phyloP scores from a whole-genome alignment of 2,329 filamentous ascomycete species.

The Magnaporthiopsis incrustans region DNA sequence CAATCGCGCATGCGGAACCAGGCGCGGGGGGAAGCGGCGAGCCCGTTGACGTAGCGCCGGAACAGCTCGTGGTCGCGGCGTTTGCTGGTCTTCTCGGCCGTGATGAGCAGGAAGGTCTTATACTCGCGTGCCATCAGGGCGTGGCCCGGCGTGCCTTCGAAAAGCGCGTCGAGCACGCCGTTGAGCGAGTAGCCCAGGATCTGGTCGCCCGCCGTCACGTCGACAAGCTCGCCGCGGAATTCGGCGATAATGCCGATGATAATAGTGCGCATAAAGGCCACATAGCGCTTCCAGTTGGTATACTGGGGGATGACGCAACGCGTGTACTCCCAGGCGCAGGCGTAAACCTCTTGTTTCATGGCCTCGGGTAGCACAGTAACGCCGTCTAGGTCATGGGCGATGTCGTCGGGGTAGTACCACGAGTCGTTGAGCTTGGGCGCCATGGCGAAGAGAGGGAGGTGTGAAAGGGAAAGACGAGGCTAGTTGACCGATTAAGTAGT shows the following conservation, averaged over 20 bases:
- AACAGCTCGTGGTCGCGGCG: constrained; percentile 16
- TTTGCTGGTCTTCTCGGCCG: constrained; percentile 14
- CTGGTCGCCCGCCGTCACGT: constrained; percentile 6
- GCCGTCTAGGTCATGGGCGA: constrained; percentile 10
- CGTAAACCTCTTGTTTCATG: constrained; percentile 5
- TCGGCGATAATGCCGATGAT: constrained; percentile 17
- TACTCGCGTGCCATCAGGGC: constrained; percentile 15
- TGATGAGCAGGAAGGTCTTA: constrained; percentile 15
- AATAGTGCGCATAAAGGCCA: constrained; percentile 17
- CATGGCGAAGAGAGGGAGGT: too few species aligned
- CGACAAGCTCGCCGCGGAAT: constrained; percentile 14
- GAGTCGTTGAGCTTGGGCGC: constrained; percentile 2
- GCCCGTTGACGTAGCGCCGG: constrained; percentile 19
- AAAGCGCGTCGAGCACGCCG: constrained; percentile 12
- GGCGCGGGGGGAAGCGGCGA: constrained; percentile 17
- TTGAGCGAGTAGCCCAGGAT: constrained; percentile 15
- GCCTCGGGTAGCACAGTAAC: constrained; percentile 5
- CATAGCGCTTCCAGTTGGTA: constrained; percentile 17
- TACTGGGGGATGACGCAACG: constrained; percentile 18
- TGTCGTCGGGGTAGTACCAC: constrained; percentile 11
- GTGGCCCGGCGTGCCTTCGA: constrained; percentile 11
- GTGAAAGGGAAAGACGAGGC: too few species aligned
- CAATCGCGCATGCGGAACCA: constrained; percentile 23
- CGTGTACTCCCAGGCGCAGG: constrained; percentile 19
- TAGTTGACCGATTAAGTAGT: too few species aligned